A percentile compares a stretch with the other conserved stretches of the same genome.
These are phyloP conservation scores for Hygrophila difformis DNA, from an alignment of 257 asterid genomes.

Conservation along the genomic window DNA sequence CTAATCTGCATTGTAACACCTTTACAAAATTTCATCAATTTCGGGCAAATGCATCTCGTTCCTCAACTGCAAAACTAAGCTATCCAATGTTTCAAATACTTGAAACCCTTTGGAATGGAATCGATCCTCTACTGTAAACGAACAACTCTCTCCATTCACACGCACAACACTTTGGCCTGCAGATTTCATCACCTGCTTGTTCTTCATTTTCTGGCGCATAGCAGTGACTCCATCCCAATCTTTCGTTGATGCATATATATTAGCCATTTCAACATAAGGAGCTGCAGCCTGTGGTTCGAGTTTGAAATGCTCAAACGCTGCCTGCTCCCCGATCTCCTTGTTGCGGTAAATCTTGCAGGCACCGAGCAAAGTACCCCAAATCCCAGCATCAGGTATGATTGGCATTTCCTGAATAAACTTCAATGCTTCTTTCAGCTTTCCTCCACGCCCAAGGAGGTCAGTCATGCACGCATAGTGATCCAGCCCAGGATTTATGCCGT, in stretches of 20 bases:
- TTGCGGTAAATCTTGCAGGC: constrained; percentile 54
- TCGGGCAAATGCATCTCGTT: constrained; percentile 21
- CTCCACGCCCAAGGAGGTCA: constrained; percentile 55
- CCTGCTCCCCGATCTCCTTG: constrained; percentile 43
- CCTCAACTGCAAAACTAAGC: constrained; percentile 39
- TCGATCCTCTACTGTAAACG: constrained; percentile 58
- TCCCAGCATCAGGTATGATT: constrained; percentile 49
- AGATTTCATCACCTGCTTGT: constrained; percentile 35
- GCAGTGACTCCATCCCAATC: constrained; percentile 51
- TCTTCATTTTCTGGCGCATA: constrained; percentile 40
- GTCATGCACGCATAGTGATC: constrained; percentile 60
- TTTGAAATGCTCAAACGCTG: constrained; percentile 32
- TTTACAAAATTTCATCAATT: background rate
- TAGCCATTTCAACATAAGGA: constrained; percentile 69
- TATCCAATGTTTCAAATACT: constrained; percentile 27
- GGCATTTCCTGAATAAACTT: constrained; percentile 42
- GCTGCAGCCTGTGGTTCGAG: constrained; percentile 55
- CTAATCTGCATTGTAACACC: too few species aligned
- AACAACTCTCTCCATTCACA: constrained; percentile 36
- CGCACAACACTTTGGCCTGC: constrained; percentile 54
- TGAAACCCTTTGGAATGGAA: constrained; percentile 34
- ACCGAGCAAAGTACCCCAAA: constrained; percentile 59
- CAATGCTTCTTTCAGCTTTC: constrained; percentile 51
- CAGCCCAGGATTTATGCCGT: constrained; percentile 28
- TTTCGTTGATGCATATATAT: constrained; percentile 44